These are phyloP conservation scores for Cladobotryum protrusum DNA, from an alignment of 2,329 filamentous ascomycete species.

Conservation along the genomic window DNA sequence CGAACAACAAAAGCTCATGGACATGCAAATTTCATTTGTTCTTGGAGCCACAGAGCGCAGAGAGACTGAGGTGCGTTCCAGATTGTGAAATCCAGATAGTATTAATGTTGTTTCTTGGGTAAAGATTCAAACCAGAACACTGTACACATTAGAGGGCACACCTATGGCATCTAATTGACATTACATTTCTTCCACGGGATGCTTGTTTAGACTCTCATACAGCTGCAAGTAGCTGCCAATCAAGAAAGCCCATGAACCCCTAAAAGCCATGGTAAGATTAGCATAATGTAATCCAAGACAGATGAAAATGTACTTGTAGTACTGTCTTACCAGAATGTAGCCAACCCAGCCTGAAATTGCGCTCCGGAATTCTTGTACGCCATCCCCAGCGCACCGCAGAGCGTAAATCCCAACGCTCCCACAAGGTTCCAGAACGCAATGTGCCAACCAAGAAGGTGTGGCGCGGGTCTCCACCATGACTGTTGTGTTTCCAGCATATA, in stretches of 20 bases:
- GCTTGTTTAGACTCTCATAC: slow-evolving; percentile 16
- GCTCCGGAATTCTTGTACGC: slow-evolving; percentile 20
- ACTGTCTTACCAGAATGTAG: slow-evolving; percentile 25
- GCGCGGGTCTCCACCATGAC: slow-evolving; percentile 56
- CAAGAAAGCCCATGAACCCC: slow-evolving; percentile 45
- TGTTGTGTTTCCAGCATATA: slow-evolving; percentile 63
- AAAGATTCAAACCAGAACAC: no score
- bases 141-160: no score
- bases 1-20: no score
- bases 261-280: slow-evolving; percentile 41
- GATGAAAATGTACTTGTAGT: not conserved
- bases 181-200: slow-evolving; percentile 11
- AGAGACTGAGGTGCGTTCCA: no score
- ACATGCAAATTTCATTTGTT: no score
- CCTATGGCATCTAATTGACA: no score
- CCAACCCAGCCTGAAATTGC: slow-evolving; percentile 11
- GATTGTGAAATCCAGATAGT: no score
- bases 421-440: slow-evolving; percentile 61
- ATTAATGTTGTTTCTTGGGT: no score
- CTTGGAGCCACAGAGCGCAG: no score
- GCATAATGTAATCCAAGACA: slow-evolving; percentile 30
- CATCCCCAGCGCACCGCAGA: slow-evolving; percentile 49
- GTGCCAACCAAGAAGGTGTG: slow-evolving; percentile 56
- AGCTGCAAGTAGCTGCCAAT: slow-evolving; percentile 18
- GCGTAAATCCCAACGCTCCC: slow-evolving; percentile 57